These are phyloP conservation scores for Quercus variabilis DNA, from an alignment of 306 rosid species.

Conservation along the genomic window DNA sequence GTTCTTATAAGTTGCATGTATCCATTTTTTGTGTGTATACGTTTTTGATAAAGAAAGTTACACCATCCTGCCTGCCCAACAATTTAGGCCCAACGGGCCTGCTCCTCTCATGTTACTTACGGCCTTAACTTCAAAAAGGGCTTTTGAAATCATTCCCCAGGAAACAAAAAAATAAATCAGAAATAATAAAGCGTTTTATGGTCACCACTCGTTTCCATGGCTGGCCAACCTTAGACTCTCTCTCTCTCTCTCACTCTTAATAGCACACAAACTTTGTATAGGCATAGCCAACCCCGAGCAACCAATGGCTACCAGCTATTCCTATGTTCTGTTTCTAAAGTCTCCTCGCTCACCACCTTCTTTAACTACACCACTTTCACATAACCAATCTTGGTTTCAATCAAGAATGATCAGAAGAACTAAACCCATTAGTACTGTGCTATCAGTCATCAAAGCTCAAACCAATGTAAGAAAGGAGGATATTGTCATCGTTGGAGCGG, in stretches of 20 bases:
- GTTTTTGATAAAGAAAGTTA: too few relatives aligned
- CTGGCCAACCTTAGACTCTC: neutral
- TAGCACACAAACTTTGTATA: neutral
- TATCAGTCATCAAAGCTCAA: slow-evolving; percentile 34
- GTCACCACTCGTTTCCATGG: slow-evolving; percentile 30
- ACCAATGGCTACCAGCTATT: slow-evolving; percentile 43
- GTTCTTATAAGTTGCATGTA: too few relatives aligned
- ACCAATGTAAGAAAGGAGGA: slow-evolving; percentile 39
- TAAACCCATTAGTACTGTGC: slow-evolving; percentile 8
- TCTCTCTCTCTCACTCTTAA: neutral
- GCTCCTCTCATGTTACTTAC: neutral
- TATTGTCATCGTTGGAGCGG: slow-evolving; percentile 67
- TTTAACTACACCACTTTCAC: slow-evolving; percentile 1
- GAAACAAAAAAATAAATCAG: neutral
- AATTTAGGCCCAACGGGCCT: neutral
- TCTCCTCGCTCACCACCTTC: slow-evolving; percentile 8
- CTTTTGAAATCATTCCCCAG: slow-evolving; percentile 10
- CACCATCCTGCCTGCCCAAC: neutral
- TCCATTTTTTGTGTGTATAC: too few relatives aligned
- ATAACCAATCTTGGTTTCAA: slow-evolving; percentile 2
- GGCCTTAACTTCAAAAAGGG: neutral
- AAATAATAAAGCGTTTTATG: neutral
- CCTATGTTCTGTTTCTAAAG: slow-evolving; percentile 25
- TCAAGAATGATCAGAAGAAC: slow-evolving; percentile 3
- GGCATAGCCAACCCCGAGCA: neutral